Base-by-base conservation (phyloP, 2,329 filamentous ascomycete species). In the Colletotrichum tanaceti region DNA sequence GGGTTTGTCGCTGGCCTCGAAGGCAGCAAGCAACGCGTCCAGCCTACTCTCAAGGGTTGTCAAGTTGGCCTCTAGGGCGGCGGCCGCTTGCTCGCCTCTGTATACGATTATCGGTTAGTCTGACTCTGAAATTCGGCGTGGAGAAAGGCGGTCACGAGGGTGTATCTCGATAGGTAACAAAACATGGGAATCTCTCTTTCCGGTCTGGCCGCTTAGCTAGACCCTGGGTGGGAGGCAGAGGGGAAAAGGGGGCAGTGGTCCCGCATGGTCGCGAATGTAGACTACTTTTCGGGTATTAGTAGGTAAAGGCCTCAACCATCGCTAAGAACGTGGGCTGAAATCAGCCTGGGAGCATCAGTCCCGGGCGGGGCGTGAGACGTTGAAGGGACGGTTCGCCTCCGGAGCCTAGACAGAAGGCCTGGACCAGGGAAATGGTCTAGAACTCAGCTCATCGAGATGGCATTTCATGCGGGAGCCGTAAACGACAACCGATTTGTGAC, bases 61-160 rank as follows among this genome's bases (percentile, higher is more conserved):
- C 58, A 89, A 79, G 71, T 84, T 85, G 2, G 82, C 78, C 74
- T 89, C 87, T 20, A 89, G 81, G 38, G 80, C 81, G 13, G 82
- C 74, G 49, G 86, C 86, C 4, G 86, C 79, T 72, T 86, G 83
- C 70, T 89, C 87, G 72, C 86, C 87, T 73, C 85, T 87, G 68
- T 64, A 49, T 59, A 47, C 66, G 55, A 43, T 66, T 66, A 52
- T 20, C 20, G 66, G 66, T 69, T 69, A 69, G 66, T 52, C 63
- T n/a, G 49, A n/a, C 20, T 35, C 41, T 44, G 18, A 24, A 55
- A 18, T 24, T 32, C 32, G 5, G 62, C 55, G 39, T 70, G 52
- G 44, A 46, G 58, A 62, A 63, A 53, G 28, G 66, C 65, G 50
- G 65, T 58, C 54, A 57, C 66, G 35, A 55, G 55, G 35, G 38